Conservation (phyloP, 192 early-diverging fungal species). For the Backusella liffmaniae region DNA sequence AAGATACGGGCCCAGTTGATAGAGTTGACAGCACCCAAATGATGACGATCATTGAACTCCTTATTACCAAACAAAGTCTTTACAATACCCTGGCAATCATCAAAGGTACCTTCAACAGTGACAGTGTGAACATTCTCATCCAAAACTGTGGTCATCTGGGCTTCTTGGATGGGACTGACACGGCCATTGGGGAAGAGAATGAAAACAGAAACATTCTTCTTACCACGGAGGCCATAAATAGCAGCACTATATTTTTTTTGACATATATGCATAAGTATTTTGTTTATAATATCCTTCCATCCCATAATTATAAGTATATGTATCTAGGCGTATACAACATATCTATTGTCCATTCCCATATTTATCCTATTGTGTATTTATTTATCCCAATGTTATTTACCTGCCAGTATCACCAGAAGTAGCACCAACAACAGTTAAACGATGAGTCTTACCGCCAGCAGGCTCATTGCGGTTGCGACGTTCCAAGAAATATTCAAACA, state of each 20-base stretch:
- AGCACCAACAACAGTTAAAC: slow-evolving; percentile 89
- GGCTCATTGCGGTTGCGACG: slow-evolving; percentile 62
- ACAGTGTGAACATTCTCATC: slow-evolving; percentile 94
- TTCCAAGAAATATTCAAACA: slow-evolving; percentile 96
- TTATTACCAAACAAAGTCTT: slow-evolving; percentile 84
- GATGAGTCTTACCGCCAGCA: slow-evolving; percentile 44
- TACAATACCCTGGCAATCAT: slow-evolving; percentile 97
- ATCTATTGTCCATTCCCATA: slow-evolving; percentile 6
- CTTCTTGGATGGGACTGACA: slow-evolving; percentile 94
- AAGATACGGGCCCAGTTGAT: slow-evolving; percentile 99
- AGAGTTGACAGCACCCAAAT: slow-evolving; percentile 94
- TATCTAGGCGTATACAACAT: not conserved
- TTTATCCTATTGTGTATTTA: not conserved
- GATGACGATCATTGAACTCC: slow-evolving; percentile 70
- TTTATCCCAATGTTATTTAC: slow-evolving; percentile 31
- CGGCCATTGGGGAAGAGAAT: slow-evolving; percentile 90
- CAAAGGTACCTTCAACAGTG: slow-evolving; percentile 93
- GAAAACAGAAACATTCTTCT: slow-evolving; percentile 91
- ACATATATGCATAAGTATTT: not conserved
- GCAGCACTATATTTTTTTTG: slow-evolving; percentile 68
- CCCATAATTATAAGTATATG: too few species aligned
- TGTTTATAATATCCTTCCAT: not conserved
- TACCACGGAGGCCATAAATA: slow-evolving; percentile 93
- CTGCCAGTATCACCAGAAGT: slow-evolving; percentile 95
- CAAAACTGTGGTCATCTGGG: slow-evolving; percentile 96